Base-by-base conservation (phyloP, 1,139 yeast species). In the Blastobotrys illinoisensis region DNA sequence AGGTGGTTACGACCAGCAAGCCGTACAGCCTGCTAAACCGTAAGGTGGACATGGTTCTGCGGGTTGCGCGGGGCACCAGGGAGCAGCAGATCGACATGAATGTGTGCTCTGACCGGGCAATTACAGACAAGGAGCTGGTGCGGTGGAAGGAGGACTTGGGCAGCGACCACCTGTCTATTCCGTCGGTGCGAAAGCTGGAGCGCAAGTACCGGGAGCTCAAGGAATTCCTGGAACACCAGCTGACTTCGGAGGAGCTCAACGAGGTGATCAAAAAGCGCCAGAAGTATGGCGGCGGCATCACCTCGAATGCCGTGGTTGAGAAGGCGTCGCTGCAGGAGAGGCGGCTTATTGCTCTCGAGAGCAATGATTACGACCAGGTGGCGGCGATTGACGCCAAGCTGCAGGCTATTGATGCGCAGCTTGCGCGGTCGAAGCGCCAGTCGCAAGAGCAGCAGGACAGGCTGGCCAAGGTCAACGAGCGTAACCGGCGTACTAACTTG, bases 401-500 rank as follows among this genome's bases (percentile, higher is more conserved):
- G 59, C 54, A 57, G 18, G 60, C 58, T 19, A 54, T 64, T 20
- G 64, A 63, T 21, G 56, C 57, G 9, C 48, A 51, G 11, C 20
- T 54, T 11, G 16, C 53, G 26, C 48, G 20, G 46, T 46, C 18
- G 20, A 47, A 44, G n/a, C 46, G 53, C n/a, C 48, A 40, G 56
- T 49, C 47, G 46, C 49, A 47, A 21, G 48, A 44, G 46, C 64
- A 66, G 16, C 55, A 69, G 51, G 74, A 68, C 54, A 62, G 76
- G 49, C 78, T 86, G 75, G 79, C 85, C 20, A 80, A 79, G 67
- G 86, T 87, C 52, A 87, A 87, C 65, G 85, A 83, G 65, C 81
- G 97, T 64, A 93, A 93, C 69, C 81, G 96, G 68, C 86, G 83
- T 64, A 79, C 86, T 58, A 93, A 91, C 70, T 84, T 83, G 67